Conservation (phyloP, 352 stramenopile genomes). For the Pythium guiyangense region DNA sequence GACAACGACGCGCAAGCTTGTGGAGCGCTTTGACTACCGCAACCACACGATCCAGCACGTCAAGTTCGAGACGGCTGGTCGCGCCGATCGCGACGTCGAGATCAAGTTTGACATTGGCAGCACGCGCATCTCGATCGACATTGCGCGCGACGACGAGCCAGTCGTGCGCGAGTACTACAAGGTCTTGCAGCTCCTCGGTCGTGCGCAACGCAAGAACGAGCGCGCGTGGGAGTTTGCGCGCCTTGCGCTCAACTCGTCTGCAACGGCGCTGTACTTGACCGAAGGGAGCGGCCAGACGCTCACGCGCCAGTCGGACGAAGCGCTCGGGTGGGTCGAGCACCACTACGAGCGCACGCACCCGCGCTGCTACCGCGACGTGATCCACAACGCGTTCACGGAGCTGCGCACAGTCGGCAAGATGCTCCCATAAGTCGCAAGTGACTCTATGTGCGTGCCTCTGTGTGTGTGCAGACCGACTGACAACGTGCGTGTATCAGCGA, state of each 20-base stretch:
- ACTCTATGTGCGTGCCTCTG: too few species aligned
- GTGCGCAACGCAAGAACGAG: constrained; percentile 31
- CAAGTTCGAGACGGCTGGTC: constrained; percentile 37
- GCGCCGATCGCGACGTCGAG: constrained; percentile 43
- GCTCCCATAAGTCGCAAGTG: background rate
- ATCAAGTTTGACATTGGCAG: constrained; percentile 31
- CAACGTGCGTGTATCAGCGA: too few species aligned
- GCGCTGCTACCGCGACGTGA: constrained; percentile 30
- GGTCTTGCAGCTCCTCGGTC: constrained; percentile 30
- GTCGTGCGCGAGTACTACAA: constrained; percentile 33
- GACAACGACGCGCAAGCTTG: constrained; percentile 46
- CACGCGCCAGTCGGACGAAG: constrained; percentile 29
- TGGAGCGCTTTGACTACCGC: constrained; percentile 36
- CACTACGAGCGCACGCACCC: constrained; percentile 33
- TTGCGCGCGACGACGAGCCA: constrained; percentile 24
- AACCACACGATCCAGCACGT: constrained; percentile 18
- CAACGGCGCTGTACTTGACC: constrained; percentile 27
- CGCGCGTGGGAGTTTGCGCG: constrained; percentile 26
- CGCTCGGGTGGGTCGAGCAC: constrained; percentile 31
- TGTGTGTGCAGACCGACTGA: too few species aligned
- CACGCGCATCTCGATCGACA: constrained; percentile 22
- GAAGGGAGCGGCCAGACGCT: constrained; percentile 26
- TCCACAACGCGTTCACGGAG: constrained; percentile 18
- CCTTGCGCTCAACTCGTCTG: constrained; percentile 20
- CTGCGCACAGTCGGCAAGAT: constrained; percentile 9